Base-by-base conservation (phyloP, 371 early-diverging fungal genomes). In the Mucor lusitanicus region DNA sequence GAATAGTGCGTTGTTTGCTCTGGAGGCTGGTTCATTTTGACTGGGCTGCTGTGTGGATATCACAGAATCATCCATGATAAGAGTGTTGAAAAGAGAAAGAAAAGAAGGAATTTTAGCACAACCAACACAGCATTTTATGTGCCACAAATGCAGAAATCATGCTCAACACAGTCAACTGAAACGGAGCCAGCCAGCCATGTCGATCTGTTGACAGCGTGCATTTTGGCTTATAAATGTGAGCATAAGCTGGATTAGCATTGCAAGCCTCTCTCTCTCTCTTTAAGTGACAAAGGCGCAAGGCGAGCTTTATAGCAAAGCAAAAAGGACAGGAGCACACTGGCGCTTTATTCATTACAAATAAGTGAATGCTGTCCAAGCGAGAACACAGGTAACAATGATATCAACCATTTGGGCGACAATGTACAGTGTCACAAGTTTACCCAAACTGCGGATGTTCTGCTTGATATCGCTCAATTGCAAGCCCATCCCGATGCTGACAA, bases 401-500 rank as follows among this genome's bases (percentile, higher is more conserved):
- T 88, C 88, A 0, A 88, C 80, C 70, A 85, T 57, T 70, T 88
- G 88, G 0, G 88, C 88, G 30, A 84, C 50, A 1, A 85, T 69
- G 68, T 88, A 88, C 23, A 88, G 63, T 1, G 86, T 76, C 15
- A 84, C 79, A 15, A 88, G 63, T 48, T 81, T 85, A 28, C 86
- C 83, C 28, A 88, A 64, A 64, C 77, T 64, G 17, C 80, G 74
- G 9, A 85, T 75, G 48, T 88, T 84, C 23, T 83, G 72, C 48
- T 83, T 78, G 64, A 88, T 68, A 42, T 85, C 87, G 27, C 77
- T 83, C 42, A 88, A 73, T 53, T 86, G 82, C 8, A 88, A 67
- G 0, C 87, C 87, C 59, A 88, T 58, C 0, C 88, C 88, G 48
- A 88, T 88, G 54, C 83, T 84, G 17, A 88, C 88, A 72, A 88